phyloP scores from a whole-genome alignment of 176 grass and related monocot genomes.

The Lolium multiflorum region DNA sequence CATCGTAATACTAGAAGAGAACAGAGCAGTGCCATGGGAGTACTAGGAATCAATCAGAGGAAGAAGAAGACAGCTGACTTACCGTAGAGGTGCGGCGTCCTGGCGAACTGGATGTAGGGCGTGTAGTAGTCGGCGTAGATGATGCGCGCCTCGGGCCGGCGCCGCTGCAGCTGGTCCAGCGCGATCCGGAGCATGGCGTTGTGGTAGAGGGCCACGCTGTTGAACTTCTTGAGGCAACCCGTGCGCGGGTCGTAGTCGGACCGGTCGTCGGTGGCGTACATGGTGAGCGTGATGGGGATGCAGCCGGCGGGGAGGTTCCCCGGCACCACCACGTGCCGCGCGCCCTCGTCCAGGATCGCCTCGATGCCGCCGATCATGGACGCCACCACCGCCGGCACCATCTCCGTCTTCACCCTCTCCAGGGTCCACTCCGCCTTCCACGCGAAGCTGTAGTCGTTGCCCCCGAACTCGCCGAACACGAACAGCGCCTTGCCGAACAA shows the following conservation, averaged over 20 bases:
- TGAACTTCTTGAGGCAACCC: constrained; percentile 78
- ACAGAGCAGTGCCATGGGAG: no score
- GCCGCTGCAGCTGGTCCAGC: constrained; percentile 52
- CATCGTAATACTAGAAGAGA: no score
- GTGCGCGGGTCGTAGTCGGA: constrained; percentile 61
- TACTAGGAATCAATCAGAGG: no score
- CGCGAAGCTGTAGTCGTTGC: constrained; percentile 86
- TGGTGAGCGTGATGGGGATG: constrained; percentile 71
- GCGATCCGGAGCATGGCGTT: constrained; percentile 66
- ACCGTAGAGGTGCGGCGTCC: constrained; percentile 70
- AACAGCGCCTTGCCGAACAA: constrained; percentile 71
- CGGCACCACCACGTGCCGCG: constrained; percentile 65
- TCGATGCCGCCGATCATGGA: constrained; percentile 55
- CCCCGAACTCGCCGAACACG: constrained; percentile 88
- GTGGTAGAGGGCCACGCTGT: constrained; percentile 64
- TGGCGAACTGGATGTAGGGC: constrained; percentile 58
- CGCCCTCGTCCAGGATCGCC: constrained; percentile 63
- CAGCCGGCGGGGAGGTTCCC: constrained; percentile 80
- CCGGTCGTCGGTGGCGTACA: constrained; percentile 52
- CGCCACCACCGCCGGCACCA: constrained; percentile 61
- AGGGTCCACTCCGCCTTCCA: constrained; percentile 65
- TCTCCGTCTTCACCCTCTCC: constrained; percentile 50
- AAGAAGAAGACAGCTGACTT: constrained; percentile 34
- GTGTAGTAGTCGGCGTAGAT: constrained; percentile 88
- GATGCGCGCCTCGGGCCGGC: constrained; percentile 51